Evolutionary conservation across 2,329 filamentous ascomycete species (phyloP), one percentile per base, ranked within the genome.

Genomic region (Didymella keratinophila): DNA sequence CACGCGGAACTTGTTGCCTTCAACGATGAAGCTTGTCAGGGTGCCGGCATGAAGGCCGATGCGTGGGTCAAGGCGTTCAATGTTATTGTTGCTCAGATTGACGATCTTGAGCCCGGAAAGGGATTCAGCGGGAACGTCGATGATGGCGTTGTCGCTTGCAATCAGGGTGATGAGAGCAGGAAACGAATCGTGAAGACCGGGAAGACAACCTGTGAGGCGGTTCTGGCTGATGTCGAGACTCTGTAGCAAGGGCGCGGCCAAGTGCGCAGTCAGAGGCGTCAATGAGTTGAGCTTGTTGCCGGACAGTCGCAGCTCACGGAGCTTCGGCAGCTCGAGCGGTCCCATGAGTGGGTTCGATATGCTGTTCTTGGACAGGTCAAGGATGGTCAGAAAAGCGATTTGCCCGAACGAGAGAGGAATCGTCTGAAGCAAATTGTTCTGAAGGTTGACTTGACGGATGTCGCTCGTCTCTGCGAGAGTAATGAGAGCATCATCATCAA

Each of bases 1-100:
- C 30, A 97, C 92, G 30, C 92, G 84, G 78, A 98, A 98, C 30
- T 88, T 84, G 74, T 98, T 98, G 0, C 93, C 93, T 27, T 86
- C 86, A 4, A 97, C 89, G 46, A 96, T 89, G 10, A 97, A 80
- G 52, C 82, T 85, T 76, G 82, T 90, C 80, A 78, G 86, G 62
- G 68, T 81, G 1, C 88, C 89, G 23, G 89, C 88, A 0, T 96
- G 81, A 12, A 96, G 80, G 0, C 94, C 94, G 11, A 98, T 83
- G 8, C 89, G 87, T 0, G 93, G 90, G 60, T 95, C 91, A 14
- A 98, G 80, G 45, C 87, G 86, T n/a, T 86, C 85, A 62, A 98
- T 92, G 49, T 94, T 89, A 71, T 98, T 98, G 76, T 92, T 93
- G 64, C 87, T 87, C 9, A 92, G 86, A 73, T 96, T 92, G 2